phyloP scores from a whole-genome alignment of 2,329 filamentous ascomycete species.

The Scedosporium boydii region DNA sequence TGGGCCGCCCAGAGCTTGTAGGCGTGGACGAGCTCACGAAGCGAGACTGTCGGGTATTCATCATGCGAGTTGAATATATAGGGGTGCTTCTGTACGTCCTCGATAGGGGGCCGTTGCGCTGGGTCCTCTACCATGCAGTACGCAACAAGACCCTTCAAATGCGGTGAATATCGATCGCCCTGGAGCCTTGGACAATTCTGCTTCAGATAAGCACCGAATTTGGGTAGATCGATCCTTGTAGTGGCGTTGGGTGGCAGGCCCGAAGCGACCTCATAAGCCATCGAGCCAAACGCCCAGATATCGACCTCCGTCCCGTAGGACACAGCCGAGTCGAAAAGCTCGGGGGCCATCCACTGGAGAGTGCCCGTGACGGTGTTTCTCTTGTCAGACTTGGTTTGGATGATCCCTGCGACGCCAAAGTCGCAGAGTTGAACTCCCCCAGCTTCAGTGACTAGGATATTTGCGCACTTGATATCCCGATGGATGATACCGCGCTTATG shows the following conservation, averaged over 20 bases:
- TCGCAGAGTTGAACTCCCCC: slow-evolving; percentile 74
- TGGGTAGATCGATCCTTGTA: slow-evolving; percentile 37
- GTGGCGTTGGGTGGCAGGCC: slow-evolving; percentile 63
- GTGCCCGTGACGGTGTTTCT: slow-evolving; percentile 74
- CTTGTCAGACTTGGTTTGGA: slow-evolving; percentile 68
- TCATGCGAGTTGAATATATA: slow-evolving; percentile 56
- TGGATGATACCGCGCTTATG: slow-evolving; percentile 61
- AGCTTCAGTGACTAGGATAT: slow-evolving; percentile 69
- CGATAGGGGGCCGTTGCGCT: slow-evolving; percentile 57
- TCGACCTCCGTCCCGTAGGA: slow-evolving; percentile 65
- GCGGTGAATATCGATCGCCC: slow-evolving; percentile 59
- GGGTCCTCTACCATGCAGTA: slow-evolving; percentile 66
- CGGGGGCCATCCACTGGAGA: slow-evolving; percentile 79
- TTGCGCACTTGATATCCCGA: slow-evolving; percentile 66
- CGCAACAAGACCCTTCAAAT: slow-evolving; percentile 61
- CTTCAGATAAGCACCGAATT: slow-evolving; percentile 32
- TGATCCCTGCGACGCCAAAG: slow-evolving; percentile 72
- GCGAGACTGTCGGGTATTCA: slow-evolving; percentile 52
- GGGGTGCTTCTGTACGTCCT: slow-evolving; percentile 58
- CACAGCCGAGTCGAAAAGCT: slow-evolving; percentile 53
- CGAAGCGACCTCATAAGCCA: slow-evolving; percentile 72
- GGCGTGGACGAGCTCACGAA: slow-evolving; percentile 58
- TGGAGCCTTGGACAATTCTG: slow-evolving; percentile 58
- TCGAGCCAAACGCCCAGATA: slow-evolving; percentile 78
- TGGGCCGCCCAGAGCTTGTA: slow-evolving; percentile 69